Evolutionary conservation across 1,139 yeast genomes (phyloP).

Genomic region (Geotrichum restrictum): DNA sequence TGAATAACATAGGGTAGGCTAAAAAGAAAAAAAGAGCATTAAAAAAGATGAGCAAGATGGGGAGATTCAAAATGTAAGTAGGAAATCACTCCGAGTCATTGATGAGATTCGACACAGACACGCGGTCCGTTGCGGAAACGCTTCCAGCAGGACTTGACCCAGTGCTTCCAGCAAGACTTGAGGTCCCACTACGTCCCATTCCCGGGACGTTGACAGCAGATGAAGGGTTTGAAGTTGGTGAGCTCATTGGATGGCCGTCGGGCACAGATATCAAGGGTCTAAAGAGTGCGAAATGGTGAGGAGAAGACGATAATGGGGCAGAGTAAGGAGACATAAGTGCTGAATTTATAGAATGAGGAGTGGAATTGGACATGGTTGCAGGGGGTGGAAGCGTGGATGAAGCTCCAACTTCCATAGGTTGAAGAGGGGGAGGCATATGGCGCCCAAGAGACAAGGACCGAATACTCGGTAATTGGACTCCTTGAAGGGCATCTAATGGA

Average conservation of each 20-base stretch:
- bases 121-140: slow-evolving; percentile 16
- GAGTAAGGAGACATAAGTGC: neutral
- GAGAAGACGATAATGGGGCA: slow-evolving; percentile 12
- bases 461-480: slow-evolving; percentile 41
- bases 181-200: slow-evolving; percentile 5
- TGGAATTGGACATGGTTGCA: slow-evolving; percentile 2
- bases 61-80: neutral
- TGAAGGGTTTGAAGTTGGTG: slow-evolving; percentile 6
- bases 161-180: slow-evolving; percentile 17
- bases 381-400: slow-evolving; percentile 14
- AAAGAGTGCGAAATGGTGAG: neutral
- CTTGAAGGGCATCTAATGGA: slow-evolving; percentile 37
- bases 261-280: neutral
- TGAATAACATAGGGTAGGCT: too few relatives aligned
- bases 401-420: slow-evolving; percentile 36
- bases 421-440: slow-evolving; percentile 38
- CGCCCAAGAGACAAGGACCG: slow-evolving; percentile 39
- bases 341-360: slow-evolving; percentile 3
- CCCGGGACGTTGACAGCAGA: slow-evolving; percentile 11
- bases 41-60: neutral
- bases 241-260: neutral
- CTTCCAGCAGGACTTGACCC: slow-evolving; percentile 11
- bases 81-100: slow-evolving; percentile 2
- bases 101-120: slow-evolving; percentile 27
- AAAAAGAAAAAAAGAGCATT: neutral